Conservation (phyloP, 805 yeast genomes). For the Isabelozyma rhagii region DNA sequence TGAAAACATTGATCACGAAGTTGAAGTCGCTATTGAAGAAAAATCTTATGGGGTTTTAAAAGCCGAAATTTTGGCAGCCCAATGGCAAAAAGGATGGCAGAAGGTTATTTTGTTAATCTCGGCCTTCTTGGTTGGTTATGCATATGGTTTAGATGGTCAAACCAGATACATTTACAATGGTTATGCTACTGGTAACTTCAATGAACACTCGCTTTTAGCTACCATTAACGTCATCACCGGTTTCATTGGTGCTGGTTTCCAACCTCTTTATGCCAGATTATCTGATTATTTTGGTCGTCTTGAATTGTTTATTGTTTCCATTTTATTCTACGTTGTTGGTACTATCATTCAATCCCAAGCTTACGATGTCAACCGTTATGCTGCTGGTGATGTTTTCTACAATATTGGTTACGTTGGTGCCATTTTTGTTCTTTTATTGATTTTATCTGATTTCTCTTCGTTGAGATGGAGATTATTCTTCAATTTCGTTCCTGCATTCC, state of each 20-base stretch:
- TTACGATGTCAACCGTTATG: conserved; percentile 21
- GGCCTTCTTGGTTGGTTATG: conserved; percentile 22
- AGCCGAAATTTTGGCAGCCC: conserved; percentile 19
- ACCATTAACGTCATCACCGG: conserved; percentile 24
- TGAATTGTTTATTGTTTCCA: conserved; percentile 18
- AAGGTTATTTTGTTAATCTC: conserved; percentile 10
- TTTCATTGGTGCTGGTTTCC: conserved; percentile 28
- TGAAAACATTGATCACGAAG: neutral
- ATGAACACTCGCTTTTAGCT: conserved; percentile 19
- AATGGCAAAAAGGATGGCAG: conserved; percentile 8
- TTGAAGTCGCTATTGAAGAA: conserved; percentile 2
- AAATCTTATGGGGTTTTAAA: conserved; percentile 18
- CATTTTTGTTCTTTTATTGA: conserved; percentile 10
- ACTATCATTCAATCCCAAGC: conserved; percentile 29
- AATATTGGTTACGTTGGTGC: conserved; percentile 15
- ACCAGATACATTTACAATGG: conserved; percentile 16
- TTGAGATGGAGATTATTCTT: conserved; percentile 15
- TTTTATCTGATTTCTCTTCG: conserved; percentile 15
- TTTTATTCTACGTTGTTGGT: conserved; percentile 23
- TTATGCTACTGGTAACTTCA: conserved; percentile 23
- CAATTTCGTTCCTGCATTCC: conserved; percentile 11
- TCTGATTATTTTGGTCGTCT: conserved; percentile 26
- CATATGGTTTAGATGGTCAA: conserved; percentile 22
- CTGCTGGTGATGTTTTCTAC: conserved; percentile 26
- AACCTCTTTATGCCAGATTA: conserved; percentile 25